Conservation (phyloP, 257 asterid species). For the Ocimum tenuiflorum region DNA sequence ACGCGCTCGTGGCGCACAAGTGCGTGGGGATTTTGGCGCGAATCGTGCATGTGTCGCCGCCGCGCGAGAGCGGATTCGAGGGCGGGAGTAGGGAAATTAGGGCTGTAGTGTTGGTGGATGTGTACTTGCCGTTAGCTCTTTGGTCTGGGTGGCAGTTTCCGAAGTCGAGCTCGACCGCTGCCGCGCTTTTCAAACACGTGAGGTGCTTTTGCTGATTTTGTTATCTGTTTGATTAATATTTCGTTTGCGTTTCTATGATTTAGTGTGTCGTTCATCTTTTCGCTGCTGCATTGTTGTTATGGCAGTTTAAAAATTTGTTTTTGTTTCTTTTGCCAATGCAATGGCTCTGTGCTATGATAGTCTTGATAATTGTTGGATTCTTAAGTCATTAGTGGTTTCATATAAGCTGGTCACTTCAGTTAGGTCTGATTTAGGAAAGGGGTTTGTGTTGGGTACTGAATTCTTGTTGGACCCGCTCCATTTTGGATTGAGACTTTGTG, state of each 20-base stretch:
- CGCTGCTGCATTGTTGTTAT: slow-evolving; percentile 12
- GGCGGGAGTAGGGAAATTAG: slow-evolving; percentile 35
- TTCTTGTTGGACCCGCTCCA: not conserved
- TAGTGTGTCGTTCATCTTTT: not conserved
- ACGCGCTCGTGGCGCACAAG: slow-evolving; percentile 43
- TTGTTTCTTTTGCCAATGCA: not conserved
- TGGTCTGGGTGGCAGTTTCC: slow-evolving; percentile 98
- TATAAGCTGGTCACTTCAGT: not conserved
- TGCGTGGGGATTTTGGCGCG: slow-evolving; percentile 57
- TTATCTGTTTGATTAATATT: not conserved
- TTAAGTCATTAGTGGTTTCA: too few species aligned
- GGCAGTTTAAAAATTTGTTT: not conserved
- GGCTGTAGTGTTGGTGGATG: slow-evolving; percentile 71
- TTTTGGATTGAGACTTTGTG: not conserved
- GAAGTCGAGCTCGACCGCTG: slow-evolving; percentile 44
- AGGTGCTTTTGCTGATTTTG: slow-evolving; percentile 35
- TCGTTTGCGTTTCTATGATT: not conserved
- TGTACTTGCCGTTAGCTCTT: slow-evolving; percentile 60
- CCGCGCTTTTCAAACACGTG: slow-evolving; percentile 67
- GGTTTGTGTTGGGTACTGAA: not conserved
- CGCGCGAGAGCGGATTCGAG: slow-evolving; percentile 17
- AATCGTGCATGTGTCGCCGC: slow-evolving; percentile 27
- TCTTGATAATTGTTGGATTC: not conserved
- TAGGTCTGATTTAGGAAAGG: not conserved
- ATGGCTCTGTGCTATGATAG: not conserved